Base-by-base conservation (phyloP, 208 protist genomes). In the Angomonas desouzai region DNA sequence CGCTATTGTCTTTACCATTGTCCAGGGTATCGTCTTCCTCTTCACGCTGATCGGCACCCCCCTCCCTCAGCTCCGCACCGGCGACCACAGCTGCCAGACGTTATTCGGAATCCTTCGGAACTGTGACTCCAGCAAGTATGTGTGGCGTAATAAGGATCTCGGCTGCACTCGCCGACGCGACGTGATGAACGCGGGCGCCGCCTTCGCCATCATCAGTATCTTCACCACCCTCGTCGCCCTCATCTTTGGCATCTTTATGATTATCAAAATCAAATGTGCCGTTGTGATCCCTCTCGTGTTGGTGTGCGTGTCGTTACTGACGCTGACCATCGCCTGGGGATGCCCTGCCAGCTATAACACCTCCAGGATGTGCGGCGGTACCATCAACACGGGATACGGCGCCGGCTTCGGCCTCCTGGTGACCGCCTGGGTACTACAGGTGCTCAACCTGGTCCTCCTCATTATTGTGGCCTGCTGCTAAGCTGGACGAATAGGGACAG, bases 381-480 rank as follows among this genome's bases (percentile, higher is more conserved):
- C 61, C 47, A 29, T 36, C 45, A 28, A 55, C 57, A 67, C 49
- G 36, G 33, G 53, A 27, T 75, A 74, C 70, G 74, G 63, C 55
- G 70, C 70, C 30, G 78, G 78, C 55, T 84, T 84, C 36, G 74
- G 59, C 40, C 64, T 84, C 47, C 64, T 84, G 69, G 70, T 80
- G 22, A 71, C 66, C 25, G 61, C 73, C 25, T 79, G 68, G 64
- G 58, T 59, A 33, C 66, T 83, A 36, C 55, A 83, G 57, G 38
- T 83, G 10, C 56, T 83, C 29, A 64, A 63, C 48, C 36, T 68
- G 23, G 2, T 74, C 25, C 34, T 70, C 40, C 45, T 66, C 20
- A 43, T 49, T 2, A 27, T 76, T 30, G 43, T 64, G 4, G 60
- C 48, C 2, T 68, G 32, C 34, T 28, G 11, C 6, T 76, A 66